Evolutionary conservation across 495 filamentous ascomycete species (phyloP), one percentile per base, ranked within the genome.

Genomic region (Podospora sp.): DNA sequence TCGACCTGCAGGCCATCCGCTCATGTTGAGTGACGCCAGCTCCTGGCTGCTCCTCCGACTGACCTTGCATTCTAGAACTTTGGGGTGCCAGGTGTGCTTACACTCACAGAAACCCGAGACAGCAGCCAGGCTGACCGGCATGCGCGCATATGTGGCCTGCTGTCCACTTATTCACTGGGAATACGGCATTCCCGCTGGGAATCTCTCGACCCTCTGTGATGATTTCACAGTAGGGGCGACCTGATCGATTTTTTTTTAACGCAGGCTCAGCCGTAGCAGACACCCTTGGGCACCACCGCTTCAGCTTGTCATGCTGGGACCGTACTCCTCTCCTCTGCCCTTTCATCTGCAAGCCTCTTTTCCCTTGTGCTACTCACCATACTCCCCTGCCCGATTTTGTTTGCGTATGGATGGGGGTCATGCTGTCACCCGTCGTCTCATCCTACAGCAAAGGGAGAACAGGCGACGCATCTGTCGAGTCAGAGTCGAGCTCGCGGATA

Each of bases 1-100:
- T 68, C 65, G 59, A 68, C 65, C 33, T 63, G 65, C 65, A 68
- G 40, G 35, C 27, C 35, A 29, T 55, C 46, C 26, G 21, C 57
- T 40, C 60, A 16, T 46, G 21, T 60, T 21, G 46, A 26, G 40
- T 46, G 40, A 46, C 40, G 52, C 20, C 62, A 36, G 50, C 29
- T 27, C 40, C 11, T 6, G 11, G 40, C 12, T 18, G 40, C 40
- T 46, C 5, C 40, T 33, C 22, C 3, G 46, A 26, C 21, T 12
- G 6, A 18, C 40, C 18, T 26, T 51, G 33, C 12, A 12, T 46
- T 36, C 40, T 11, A 46, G 40, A 46, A 18, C 40, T 46, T 18
- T 46, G 12, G 12, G 16, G 40, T 11, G 40, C 40, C 2, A 18
- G 52, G 7, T 22, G 2, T 55, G 52, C 20, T 22, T 11, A 22